These are phyloP conservation scores for Aspergillus ellipticus DNA, from an alignment of 495 filamentous ascomycete genomes.

Conservation along the genomic window DNA sequence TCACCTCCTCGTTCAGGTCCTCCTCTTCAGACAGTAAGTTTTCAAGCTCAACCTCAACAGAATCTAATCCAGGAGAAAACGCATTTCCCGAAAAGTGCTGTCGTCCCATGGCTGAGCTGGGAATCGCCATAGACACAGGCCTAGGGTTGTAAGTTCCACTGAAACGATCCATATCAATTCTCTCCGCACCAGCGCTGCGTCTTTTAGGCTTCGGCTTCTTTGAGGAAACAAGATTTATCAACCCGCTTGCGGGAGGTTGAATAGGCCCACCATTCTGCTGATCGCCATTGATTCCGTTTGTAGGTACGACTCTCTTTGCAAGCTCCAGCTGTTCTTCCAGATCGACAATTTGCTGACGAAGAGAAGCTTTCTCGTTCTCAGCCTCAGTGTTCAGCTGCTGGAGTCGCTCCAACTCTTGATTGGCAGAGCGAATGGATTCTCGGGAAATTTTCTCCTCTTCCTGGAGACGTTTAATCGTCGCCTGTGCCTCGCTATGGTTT, in stretches of 20 bases:
- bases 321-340: constrained; percentile 90
- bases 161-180: constrained; percentile 76
- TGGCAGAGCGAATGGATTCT: constrained; percentile 71
- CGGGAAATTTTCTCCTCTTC: constrained; percentile 82
- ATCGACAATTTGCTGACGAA: constrained; percentile 83
- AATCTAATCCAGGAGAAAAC: constrained; percentile 76
- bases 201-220: constrained; percentile 98
- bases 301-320: constrained; percentile 64
- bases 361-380: constrained; percentile 76
- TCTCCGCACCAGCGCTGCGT: constrained; percentile 89
- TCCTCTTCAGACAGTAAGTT: constrained; percentile 92
- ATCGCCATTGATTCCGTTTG: constrained; percentile 58
- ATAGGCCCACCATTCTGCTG: constrained; percentile 60
- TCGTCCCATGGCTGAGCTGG: constrained; percentile 55
- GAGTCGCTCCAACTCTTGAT: constrained; percentile 70
- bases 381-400: constrained; percentile 64
- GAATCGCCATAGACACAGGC: constrained; percentile 89
- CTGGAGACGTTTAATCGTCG: constrained; percentile 87
- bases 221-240: constrained; percentile 94
- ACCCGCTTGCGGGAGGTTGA: constrained; percentile 59
- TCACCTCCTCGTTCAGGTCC: constrained; percentile 90
- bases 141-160: constrained; percentile 90
- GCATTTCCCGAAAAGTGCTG: constrained; percentile 63
- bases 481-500: constrained; percentile 78
- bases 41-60: constrained; percentile 89